Base-by-base conservation (phyloP, 352 stramenopile genomes). In the Blastocystis sp. region DNA sequence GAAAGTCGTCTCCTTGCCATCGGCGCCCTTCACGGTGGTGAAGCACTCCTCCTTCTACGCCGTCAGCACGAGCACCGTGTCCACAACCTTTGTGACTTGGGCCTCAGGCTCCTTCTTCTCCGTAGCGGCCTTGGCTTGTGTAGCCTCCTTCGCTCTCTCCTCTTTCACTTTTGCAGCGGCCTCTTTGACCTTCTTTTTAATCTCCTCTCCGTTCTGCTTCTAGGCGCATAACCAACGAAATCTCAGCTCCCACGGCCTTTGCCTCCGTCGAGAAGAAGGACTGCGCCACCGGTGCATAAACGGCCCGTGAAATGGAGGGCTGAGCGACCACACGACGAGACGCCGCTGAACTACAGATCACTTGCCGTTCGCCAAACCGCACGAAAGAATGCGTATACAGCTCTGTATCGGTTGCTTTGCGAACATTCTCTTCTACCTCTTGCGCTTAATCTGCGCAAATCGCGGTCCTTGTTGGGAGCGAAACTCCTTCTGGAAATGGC, bases 161-260 rank as follows among this genome's bases (percentile, higher is more conserved):
- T 62, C 60, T 69, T 84, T 62, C n/a, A 84, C 74, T 40, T 69
- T 84, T 54, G 57, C 74, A 11, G 57, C 45, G 10, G 74, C 74
- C 54, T 84, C 74, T 59, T 84, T 84, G n/a, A 84, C 57, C 38
- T 84, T 84, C 74, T 84, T 84, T 69, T 69, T 28, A 70, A 84
- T 84, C 10, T 84, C 74, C 57, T 68, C 74, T 28, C 52, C 57
- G n/a, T 62, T 52, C 10, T 54, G n/a, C 60, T 68, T 84, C 74
- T 84, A 69, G 48, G 11, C 74, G 40, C 28, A 14, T 59, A 9
- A 59, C 24, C 14, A 10, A 68, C n/a, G 57, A 84, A 68, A 19
- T 68, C n/a, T 17, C n/a, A 19, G 42, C 19, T 11, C 40, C 74
- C 69, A 84, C 74, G 14, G 59, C 42, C 28, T 38, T 64, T 17